Evolutionary conservation across 129 eudicot genomes (phyloP).

Genomic region (Kitagawia praeruptora): DNA sequence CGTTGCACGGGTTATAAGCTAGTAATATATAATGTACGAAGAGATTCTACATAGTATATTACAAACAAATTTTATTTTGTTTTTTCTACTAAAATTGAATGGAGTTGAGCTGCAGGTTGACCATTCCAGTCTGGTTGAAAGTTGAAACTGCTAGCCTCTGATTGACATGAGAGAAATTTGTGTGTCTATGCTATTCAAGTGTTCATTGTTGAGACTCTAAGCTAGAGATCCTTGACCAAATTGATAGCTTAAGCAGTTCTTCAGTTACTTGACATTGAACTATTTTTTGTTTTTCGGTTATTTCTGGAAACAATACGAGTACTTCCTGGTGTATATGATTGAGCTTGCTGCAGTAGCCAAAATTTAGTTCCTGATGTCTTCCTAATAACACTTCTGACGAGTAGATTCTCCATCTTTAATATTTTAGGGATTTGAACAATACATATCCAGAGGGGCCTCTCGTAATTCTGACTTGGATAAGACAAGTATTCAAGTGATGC

Average conservation of each 20-base stretch:
- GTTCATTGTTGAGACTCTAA: no score
- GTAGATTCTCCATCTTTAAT: slow-evolving; percentile 5
- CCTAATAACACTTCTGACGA: background rate
- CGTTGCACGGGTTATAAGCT: no score
- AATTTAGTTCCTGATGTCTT: background rate
- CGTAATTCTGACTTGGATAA: slow-evolving; percentile 37
- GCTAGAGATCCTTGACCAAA: background rate
- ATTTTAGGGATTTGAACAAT: slow-evolving; percentile 40
- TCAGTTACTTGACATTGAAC: background rate
- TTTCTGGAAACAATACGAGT: background rate
- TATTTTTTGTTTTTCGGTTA: background rate
- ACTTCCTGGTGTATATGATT: background rate
- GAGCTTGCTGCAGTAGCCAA: background rate
- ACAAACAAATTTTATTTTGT: background rate
- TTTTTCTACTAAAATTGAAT: background rate
- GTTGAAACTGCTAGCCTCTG: background rate
- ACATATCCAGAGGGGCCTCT: slow-evolving; percentile 29
- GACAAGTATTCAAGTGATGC: slow-evolving; percentile 30
- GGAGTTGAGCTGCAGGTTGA: background rate
- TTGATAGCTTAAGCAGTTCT: slow-evolving; percentile 1
- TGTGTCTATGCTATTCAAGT: no score
- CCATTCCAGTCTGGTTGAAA: background rate
- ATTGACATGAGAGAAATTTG: no score
- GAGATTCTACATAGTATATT: background rate
- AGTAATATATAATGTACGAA: background rate